These are phyloP conservation scores for Aspergillus mulundensis DNA, from an alignment of 495 filamentous ascomycete genomes.

Conservation along the genomic window DNA sequence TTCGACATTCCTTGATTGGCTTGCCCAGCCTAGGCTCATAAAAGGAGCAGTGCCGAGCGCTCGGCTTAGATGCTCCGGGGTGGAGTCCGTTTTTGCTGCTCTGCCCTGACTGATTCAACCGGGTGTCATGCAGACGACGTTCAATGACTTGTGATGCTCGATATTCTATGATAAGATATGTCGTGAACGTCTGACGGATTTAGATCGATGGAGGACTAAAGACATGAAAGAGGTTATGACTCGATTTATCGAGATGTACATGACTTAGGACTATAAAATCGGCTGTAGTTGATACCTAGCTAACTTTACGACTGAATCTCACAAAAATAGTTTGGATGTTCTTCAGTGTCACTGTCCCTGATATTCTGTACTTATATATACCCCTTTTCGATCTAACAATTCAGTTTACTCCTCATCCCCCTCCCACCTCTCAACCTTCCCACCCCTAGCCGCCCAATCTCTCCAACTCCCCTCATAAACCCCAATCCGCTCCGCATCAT, in stretches of 20 bases:
- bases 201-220: not conserved
- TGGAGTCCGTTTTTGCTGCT: not conserved
- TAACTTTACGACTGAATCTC: not conserved
- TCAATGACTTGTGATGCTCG: constrained; percentile 2
- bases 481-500: constrained; percentile 60
- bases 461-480: constrained; percentile 89
- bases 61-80: not conserved
- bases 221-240: not conserved
- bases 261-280: not conserved
- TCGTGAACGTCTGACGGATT: not conserved
- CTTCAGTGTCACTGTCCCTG: not conserved
- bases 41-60: not conserved
- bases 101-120: not conserved
- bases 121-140: not conserved
- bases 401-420: constrained; percentile 20
- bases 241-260: not conserved
- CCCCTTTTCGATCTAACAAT: not conserved
- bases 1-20: constrained; percentile 76
- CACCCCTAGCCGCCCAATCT: constrained; percentile 75
- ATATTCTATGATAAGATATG: not conserved
- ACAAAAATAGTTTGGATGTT: constrained; percentile 2
- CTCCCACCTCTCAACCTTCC: constrained; percentile 52
- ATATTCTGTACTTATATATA: not conserved
- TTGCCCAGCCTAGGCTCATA: not conserved
- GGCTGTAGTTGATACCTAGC: constrained; percentile 6